These are phyloP conservation scores for Lenzites betulinus DNA, from an alignment of 768 basidiomycete species.

Conservation along the genomic window DNA sequence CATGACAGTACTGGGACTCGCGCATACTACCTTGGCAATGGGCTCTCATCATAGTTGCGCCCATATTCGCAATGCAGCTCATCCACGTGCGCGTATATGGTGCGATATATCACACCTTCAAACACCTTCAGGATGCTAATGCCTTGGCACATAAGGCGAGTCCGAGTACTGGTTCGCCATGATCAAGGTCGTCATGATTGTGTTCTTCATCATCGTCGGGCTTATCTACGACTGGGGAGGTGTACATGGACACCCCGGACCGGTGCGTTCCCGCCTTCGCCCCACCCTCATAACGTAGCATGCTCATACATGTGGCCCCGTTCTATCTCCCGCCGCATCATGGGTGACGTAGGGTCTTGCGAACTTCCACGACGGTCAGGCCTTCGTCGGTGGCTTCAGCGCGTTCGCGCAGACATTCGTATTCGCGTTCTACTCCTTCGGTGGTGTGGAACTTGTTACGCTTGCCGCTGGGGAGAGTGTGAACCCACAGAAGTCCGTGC, in stretches of 20 bases:
- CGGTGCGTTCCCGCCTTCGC: conserved; percentile 39
- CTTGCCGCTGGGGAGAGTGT: conserved; percentile 73
- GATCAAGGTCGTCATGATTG: conserved; percentile 63
- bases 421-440: conserved; percentile 71
- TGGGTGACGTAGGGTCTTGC: conserved; percentile 44
- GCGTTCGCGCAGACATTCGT: conserved; percentile 61
- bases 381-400: conserved; percentile 54
- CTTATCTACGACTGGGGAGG: conserved; percentile 67
- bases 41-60: conserved; percentile 56
- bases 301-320: not conserved
- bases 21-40: conserved; percentile 54
- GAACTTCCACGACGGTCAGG: conserved; percentile 51
- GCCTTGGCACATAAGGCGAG: conserved; percentile 42
- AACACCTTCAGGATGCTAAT: not conserved
- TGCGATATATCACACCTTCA: conserved; percentile 18
- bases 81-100: conserved; percentile 60
- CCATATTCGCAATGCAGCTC: conserved; percentile 54
- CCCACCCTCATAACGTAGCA: not conserved
- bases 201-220: conserved; percentile 63
- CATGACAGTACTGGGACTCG: conserved; percentile 45
- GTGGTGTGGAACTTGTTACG: conserved; percentile 69
- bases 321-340: not conserved
- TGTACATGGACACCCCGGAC: conserved; percentile 57
- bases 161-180: conserved; percentile 65
- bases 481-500: conserved; percentile 63